Percentiles rank a stretch among this genome's conserved stretches.
Evolutionary conservation across 2,329 filamentous ascomycete genomes (phyloP).

Genomic region (Bipolaris oryzae): DNA sequence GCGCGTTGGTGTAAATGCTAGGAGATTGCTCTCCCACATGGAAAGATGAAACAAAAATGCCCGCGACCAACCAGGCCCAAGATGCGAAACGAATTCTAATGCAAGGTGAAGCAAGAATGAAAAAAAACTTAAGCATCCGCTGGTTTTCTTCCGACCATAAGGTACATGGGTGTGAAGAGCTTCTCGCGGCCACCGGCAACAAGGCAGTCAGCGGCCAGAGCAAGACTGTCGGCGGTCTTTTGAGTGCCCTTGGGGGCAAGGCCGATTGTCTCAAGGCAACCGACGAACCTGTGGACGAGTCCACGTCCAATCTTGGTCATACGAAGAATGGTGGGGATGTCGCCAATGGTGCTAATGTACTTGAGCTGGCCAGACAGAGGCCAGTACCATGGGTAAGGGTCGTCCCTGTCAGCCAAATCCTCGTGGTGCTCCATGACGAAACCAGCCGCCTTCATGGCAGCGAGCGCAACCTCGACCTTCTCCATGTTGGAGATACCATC

Average conservation of each 20-base stretch:
- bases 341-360: conserved; percentile 79
- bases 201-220: conserved; percentile 78
- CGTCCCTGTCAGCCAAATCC: conserved; percentile 79
- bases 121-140: conserved; percentile 31
- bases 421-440: conserved; percentile 85
- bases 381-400: conserved; percentile 90
- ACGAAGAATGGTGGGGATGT: conserved; percentile 81
- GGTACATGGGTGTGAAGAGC: conserved; percentile 98
- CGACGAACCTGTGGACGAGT: conserved; percentile 76
- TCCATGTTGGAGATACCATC: conserved; percentile 99
- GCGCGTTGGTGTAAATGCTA: conserved; percentile 24
- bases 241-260: conserved; percentile 83
- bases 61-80: conserved; percentile 19
- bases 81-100: conserved; percentile 27
- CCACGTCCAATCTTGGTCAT: conserved; percentile 87
- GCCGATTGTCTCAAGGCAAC: conserved; percentile 73
- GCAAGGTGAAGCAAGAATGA: conserved; percentile 20
- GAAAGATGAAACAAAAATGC: conserved; percentile 20
- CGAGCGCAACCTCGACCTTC: conserved; percentile 77
- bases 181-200: conserved; percentile 86
- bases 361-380: conserved; percentile 83
- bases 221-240: conserved; percentile 93
- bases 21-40: conserved; percentile 18
- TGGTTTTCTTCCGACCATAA: conserved; percentile 96
- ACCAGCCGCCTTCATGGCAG: conserved; percentile 84